Base-by-base conservation (phyloP, 1,284 basidiomycete species). In the Vanrija sp. region DNA sequence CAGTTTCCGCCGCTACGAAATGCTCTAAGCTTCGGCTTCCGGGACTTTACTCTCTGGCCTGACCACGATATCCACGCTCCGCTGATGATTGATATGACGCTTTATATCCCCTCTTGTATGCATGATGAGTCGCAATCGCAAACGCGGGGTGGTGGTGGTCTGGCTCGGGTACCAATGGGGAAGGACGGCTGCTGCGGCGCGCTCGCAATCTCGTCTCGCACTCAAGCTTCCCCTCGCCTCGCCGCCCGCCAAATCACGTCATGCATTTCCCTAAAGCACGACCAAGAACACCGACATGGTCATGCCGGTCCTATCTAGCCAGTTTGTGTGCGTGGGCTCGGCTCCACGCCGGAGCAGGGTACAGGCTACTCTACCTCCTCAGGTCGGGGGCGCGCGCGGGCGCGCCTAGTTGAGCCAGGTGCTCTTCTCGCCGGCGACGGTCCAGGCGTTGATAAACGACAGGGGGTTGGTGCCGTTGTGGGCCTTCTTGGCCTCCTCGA, bases 1-100 rank as follows among this genome's bases (percentile, higher is more conserved):
- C 54, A 67, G 66, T 4, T 75, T 73, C 72, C 71, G 73, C 47
- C 60, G 73, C 41, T 75, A 75, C 65, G 73, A 75, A 57, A 71
- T 72, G 68, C 65, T 75, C 46, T 70, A 56, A 45, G 39, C 41
- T 24, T n/a, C 20, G 44, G 25, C 47, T 24, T 31, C 25, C 23
- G 35, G 48, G 16, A 18, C 45, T 19, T 37, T 15, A 22, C 44
- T 39, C 31, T 27, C 20, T 31, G 31, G 31, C 31, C 31, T 31
- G 31, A 31, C 31, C 31, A 31, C 31, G 31, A 31, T 31, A 20
- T 43, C 38, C 31, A 43, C 31, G 35, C 36, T 36, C 48, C 36
- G 41, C 20, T 49, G 25, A 49, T n/a, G 48, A 49, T 41, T 44
- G 41, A 49, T 49, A 49, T 42, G 47, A 42, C 19, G 48, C 23